Conservation (phyloP, 352 stramenopile species). For the Phytopythium montanum region DNA sequence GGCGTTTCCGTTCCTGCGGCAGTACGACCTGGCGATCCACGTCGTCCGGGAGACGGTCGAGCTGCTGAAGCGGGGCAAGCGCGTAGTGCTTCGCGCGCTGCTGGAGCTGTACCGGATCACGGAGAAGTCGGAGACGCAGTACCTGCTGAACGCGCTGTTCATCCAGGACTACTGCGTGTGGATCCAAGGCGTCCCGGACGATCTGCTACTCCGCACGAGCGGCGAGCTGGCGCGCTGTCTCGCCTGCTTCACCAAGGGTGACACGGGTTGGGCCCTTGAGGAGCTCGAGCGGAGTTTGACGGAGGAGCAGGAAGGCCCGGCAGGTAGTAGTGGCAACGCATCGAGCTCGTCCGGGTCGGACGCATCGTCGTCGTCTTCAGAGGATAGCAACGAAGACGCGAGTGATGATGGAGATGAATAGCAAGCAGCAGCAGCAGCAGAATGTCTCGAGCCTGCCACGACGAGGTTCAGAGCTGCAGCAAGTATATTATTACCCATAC, state of each 20-base stretch:
- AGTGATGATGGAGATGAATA: constrained; percentile 28
- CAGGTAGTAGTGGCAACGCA: constrained; percentile 13
- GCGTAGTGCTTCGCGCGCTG: constrained; percentile 87
- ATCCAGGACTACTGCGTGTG: constrained; percentile 93
- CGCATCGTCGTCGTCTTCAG: constrained; percentile 21
- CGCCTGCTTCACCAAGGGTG: constrained; percentile 48
- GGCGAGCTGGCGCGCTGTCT: constrained; percentile 26
- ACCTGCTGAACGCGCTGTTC: constrained; percentile 96
- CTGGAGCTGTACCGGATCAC: constrained; percentile 91
- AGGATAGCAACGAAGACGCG: constrained; percentile 16
- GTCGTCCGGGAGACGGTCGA: constrained; percentile 79
- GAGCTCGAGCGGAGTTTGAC: constrained; percentile 67
- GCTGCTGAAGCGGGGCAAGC: constrained; percentile 86
- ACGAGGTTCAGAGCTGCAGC: neutral
- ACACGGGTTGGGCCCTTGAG: constrained; percentile 74
- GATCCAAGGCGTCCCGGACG: constrained; percentile 69
- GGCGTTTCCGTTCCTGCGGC: constrained; percentile 95
- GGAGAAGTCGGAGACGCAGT: constrained; percentile 95
- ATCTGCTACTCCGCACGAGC: constrained; percentile 33
- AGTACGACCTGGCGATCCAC: constrained; percentile 84
- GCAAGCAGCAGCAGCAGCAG: too few species aligned
- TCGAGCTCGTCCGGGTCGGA: constrained; percentile 18
- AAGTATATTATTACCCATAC: constrained; percentile 29
- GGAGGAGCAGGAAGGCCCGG: constrained; percentile 23
- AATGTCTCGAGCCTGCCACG: constrained; percentile 1